Base-by-base conservation (phyloP, 2,329 filamentous ascomycete species). In the Sclerotinia borealis region DNA sequence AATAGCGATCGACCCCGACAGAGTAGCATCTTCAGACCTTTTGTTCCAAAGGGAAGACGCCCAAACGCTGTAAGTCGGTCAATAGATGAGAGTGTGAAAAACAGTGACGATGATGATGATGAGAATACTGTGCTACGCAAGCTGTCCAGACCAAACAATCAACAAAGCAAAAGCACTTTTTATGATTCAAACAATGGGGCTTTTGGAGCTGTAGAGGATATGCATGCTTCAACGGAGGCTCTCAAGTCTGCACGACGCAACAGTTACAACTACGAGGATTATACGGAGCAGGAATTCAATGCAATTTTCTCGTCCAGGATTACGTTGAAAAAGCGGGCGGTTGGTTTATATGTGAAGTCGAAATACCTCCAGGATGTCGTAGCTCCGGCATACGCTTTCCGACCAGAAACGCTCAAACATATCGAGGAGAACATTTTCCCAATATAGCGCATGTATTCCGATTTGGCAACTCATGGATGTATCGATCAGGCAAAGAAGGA, bases 301-400 rank as follows among this genome's bases (percentile, higher is more conserved):
- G 86, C 89, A 1, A 76, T 90, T 2, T 89, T 88, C 70, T 86
- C 88, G 67, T 81, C 85, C 58, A 86, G 86, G 31, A 90, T 98
- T 68, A 93, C 92, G 72, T 79, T 99, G 67, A 98, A 98, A 82
- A 97, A 96, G 79, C 87, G 93, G 61, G 89, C 92, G 62, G 86
- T 96, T 68, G 87, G 87, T 73, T 81, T 93, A 65, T 99, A 97
- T 74, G 95, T 99, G 62, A 92, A 93, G 68, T 80, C 84, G 17
- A 79, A 82, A 51, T 99, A 96, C 75, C 86, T 97, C 76, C 82
- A 85, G 63, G 79, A 85, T 37, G 81, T 84, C 41, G 92, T 99
- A 60, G 85, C 90, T 64, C 81, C 87, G 1, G 90, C 93, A 0
- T 91, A 95, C 71, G 89, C 92, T 0, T 99, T 99, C 77, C 84